Evolutionary conservation across 2,329 filamentous ascomycete genomes (phyloP).

Genomic region (Epichloe aotearoae): DNA sequence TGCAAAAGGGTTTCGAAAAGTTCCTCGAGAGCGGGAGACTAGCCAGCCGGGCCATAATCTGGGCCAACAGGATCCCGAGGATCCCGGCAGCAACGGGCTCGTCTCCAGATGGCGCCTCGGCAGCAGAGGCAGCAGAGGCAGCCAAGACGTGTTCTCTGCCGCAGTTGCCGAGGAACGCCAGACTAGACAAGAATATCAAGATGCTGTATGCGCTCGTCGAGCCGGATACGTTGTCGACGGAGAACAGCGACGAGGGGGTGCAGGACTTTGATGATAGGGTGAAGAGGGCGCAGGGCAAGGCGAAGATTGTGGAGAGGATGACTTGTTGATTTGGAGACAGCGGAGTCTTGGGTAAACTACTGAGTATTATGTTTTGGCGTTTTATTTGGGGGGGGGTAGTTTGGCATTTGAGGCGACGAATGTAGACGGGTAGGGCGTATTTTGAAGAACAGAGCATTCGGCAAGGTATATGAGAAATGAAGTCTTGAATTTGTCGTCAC

Average conservation of each 20-base stretch:
- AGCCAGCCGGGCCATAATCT: slow-evolving; percentile 68
- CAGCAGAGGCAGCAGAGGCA: neutral
- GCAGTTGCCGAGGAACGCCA: slow-evolving; percentile 40
- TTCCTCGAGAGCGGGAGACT: slow-evolving; percentile 69
- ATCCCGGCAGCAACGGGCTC: neutral
- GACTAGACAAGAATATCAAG: slow-evolving; percentile 64
- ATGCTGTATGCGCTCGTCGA: slow-evolving; percentile 68
- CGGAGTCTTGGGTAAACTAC: neutral
- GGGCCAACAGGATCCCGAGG: slow-evolving; percentile 54
- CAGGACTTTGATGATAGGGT: slow-evolving; percentile 83
- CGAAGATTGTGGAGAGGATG: slow-evolving; percentile 71
- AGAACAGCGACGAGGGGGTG: slow-evolving; percentile 80
- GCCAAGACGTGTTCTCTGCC: slow-evolving; percentile 18
- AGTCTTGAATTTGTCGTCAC: neutral
- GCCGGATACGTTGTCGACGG: slow-evolving; percentile 59
- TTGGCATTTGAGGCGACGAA: too few relatives aligned
- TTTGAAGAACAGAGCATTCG: too few relatives aligned
- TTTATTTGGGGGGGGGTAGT: neutral
- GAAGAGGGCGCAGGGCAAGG: slow-evolving; percentile 71
- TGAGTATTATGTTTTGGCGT: neutral
- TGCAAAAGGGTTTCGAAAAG: slow-evolving; percentile 90
- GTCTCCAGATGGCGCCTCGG: slow-evolving; percentile 1
- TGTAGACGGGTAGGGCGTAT: too few relatives aligned
- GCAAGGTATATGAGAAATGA: neutral
- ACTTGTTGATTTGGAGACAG: slow-evolving; percentile 17